phyloP scores from a whole-genome alignment of 179 eudicot species.

The Spinacia oleracea region DNA sequence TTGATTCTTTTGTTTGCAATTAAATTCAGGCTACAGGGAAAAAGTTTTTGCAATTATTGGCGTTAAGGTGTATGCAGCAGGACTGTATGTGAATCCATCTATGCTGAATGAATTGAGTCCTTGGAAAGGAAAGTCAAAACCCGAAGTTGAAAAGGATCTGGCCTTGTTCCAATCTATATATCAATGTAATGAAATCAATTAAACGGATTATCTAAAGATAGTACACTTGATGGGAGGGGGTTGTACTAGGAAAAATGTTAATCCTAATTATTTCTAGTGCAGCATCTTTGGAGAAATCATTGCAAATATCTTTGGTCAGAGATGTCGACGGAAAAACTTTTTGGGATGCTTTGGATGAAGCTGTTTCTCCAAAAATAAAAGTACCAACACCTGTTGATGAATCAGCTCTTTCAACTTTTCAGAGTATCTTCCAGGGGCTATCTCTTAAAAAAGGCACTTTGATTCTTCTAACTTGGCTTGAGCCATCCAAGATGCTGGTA shows the following conservation, averaged over 20 bases:
- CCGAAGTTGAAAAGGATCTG: conserved; percentile 46
- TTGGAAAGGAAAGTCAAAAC: conserved; percentile 58
- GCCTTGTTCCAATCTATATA: conserved; percentile 60
- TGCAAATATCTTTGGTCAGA: conserved; percentile 81
- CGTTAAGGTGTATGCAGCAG: conserved; percentile 95
- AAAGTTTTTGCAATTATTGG: conserved; percentile 90
- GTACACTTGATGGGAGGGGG: neutral
- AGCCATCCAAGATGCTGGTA: conserved; percentile 81
- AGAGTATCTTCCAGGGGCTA: conserved; percentile 60
- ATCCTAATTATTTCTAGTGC: conserved; percentile 37
- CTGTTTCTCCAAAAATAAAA: conserved; percentile 71
- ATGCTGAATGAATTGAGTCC: conserved; percentile 51
- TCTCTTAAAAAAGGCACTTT: conserved; percentile 80
- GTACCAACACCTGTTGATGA: conserved; percentile 59
- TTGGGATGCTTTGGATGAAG: conserved; percentile 95
- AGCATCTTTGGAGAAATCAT: conserved; percentile 80
- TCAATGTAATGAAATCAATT: conserved; percentile 47
- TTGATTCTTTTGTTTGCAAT: conserved; percentile 5
- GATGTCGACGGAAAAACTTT: conserved; percentile 93
- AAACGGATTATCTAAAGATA: neutral
- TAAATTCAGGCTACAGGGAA: conserved; percentile 78
- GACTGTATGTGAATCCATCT: conserved; percentile 59
- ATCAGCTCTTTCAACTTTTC: conserved; percentile 69
- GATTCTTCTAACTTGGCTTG: conserved; percentile 80
- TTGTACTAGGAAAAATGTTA: conserved; percentile 7